phyloP scores from a whole-genome alignment of 2,329 filamentous ascomycete genomes.

The Ophiobolus disseminans region DNA sequence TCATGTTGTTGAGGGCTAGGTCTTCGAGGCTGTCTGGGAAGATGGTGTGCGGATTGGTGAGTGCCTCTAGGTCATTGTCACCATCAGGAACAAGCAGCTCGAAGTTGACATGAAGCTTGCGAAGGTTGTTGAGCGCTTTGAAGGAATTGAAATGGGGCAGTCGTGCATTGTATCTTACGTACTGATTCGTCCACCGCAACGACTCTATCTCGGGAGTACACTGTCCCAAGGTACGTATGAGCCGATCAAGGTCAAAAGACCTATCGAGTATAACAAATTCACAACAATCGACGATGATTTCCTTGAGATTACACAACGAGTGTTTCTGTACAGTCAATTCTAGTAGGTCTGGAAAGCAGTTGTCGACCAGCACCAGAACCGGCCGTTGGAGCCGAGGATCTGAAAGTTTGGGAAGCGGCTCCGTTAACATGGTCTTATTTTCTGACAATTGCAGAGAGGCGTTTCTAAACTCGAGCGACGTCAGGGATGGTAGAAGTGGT shows the following conservation, averaged over 20 bases:
- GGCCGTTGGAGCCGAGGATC: background rate
- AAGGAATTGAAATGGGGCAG: background rate
- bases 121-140: background rate
- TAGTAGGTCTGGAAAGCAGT: background rate
- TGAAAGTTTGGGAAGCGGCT: background rate
- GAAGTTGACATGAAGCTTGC: background rate
- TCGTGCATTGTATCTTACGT: no score
- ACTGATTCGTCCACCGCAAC: background rate
- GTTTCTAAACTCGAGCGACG: background rate
- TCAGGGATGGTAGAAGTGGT: background rate
- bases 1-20: background rate
- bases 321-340: no score
- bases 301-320: background rate
- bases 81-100: background rate
- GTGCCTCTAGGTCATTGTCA: background rate
- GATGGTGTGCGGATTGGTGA: background rate
- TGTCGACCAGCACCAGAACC: background rate
- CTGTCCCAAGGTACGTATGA: no score
- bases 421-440: no score
- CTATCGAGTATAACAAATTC: no score
- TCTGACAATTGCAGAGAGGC: background rate
- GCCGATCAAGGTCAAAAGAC: no score
- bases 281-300: background rate
- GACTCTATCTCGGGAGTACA: background rate
- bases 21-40: background rate